Percentiles rank a stretch among this genome's conserved stretches.
phyloP scores from a whole-genome alignment of 441 rosid genomes.

The Flueggea neowawraea region DNA sequence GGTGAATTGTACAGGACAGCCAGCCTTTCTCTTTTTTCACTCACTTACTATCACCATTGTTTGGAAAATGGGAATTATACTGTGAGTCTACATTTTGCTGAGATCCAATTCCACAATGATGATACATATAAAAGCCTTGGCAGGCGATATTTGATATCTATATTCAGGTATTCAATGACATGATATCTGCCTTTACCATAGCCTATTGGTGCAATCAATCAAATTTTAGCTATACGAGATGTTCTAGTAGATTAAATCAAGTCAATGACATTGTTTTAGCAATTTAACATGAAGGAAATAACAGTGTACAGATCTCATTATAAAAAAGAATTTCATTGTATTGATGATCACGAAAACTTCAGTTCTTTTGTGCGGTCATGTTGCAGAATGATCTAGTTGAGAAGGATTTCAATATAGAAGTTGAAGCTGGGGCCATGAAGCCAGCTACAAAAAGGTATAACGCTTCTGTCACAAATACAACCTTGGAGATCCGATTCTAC shows the following conservation, averaged over 20 bases:
- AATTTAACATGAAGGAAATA: too few relatives aligned
- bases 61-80: slow-evolving; percentile 54
- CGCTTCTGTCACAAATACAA: slow-evolving; percentile 20
- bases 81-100: slow-evolving; percentile 50
- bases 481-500: slow-evolving; percentile 30
- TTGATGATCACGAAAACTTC: too few relatives aligned
- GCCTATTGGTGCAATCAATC: too few relatives aligned
- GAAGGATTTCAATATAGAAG: slow-evolving; percentile 30
- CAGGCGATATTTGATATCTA: slow-evolving; percentile 58
- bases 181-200: too few relatives aligned
- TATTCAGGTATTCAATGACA: slow-evolving; percentile 43
- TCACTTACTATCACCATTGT: slow-evolving; percentile 61
- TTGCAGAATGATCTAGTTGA: slow-evolving; percentile 20
- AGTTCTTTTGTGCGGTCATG: background rate
- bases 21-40: slow-evolving; percentile 55
- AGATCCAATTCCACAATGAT: slow-evolving; percentile 43
- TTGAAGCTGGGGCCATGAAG: slow-evolving; percentile 20
- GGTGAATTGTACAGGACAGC: slow-evolving; percentile 39
- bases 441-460: slow-evolving; percentile 13
- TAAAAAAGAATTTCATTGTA: too few relatives aligned
- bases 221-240: too few relatives aligned
- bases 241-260: too few relatives aligned
- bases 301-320: too few relatives aligned
- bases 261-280: too few relatives aligned
- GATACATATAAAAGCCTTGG: slow-evolving; percentile 49